Evolutionary conservation across 495 filamentous ascomycete species (phyloP).

Genomic region (Thermothielavioides terrestris): DNA sequence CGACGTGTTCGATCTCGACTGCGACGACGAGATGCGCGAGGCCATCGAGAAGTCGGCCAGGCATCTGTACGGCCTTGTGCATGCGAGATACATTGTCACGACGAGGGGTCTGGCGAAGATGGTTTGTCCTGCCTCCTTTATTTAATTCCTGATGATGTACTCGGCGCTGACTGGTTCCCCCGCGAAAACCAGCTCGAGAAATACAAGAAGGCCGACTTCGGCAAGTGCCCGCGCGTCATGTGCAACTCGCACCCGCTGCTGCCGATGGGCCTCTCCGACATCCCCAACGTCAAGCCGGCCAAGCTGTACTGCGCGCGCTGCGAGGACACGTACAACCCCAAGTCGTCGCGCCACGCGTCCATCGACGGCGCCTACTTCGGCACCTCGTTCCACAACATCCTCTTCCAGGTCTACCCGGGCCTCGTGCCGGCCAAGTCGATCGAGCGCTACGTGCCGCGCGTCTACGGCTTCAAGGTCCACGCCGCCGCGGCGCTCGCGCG

Average conservation of each 20-base stretch:
- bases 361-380: conserved; percentile 99
- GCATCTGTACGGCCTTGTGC: conserved; percentile 92
- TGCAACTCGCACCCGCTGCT: conserved; percentile 87
- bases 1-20: conserved; percentile 98
- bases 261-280: conserved; percentile 85
- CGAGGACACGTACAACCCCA: conserved; percentile 98
- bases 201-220: conserved; percentile 96
- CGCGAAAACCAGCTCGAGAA: conserved; percentile 97
- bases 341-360: conserved; percentile 86
- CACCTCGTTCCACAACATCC: conserved; percentile 94
- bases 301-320: conserved; percentile 96
- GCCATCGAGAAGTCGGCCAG: conserved; percentile 96
- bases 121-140: conserved; percentile 51
- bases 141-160: background rate
- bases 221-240: conserved; percentile 93
- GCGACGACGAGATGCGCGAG: conserved; percentile 95
- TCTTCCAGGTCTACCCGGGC: conserved; percentile 95
- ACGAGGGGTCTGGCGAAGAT: conserved; percentile 92
- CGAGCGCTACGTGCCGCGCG: conserved; percentile 76
- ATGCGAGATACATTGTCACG: conserved; percentile 95
- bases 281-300: conserved; percentile 74
- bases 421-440: conserved; percentile 76
- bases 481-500: conserved; percentile 76
- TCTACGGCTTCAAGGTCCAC: conserved; percentile 94
- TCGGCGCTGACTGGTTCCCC: no score